Evolutionary conservation across 306 rosid genomes (phyloP).

Genomic region (Fagus crenata): DNA sequence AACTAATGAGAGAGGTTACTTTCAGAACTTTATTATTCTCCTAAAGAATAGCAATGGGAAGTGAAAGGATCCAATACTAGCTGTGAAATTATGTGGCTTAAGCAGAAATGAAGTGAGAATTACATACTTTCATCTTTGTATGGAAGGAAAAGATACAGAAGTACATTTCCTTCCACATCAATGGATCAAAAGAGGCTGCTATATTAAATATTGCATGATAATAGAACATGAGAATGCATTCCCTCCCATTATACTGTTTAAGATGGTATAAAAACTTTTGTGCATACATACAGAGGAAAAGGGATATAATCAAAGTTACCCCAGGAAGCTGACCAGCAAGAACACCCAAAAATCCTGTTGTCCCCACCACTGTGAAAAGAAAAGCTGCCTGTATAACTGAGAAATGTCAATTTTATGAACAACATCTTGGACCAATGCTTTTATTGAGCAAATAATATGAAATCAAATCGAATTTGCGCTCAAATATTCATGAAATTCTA

Average conservation of each 20-base stretch:
- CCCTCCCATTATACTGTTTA: constrained; percentile 12
- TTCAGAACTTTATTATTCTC: not conserved
- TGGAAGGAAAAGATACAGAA: not conserved
- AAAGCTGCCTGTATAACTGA: constrained; percentile 81
- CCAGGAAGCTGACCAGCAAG: constrained; percentile 97
- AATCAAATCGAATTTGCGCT: not conserved
- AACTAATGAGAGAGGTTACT: not conserved
- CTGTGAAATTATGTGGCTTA: not conserved
- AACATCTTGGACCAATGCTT: constrained; percentile 9
- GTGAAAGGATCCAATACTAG: not conserved
- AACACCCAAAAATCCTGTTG: constrained; percentile 78
- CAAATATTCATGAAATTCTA: not conserved
- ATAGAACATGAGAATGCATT: not conserved
- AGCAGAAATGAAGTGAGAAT: not conserved
- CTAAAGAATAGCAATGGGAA: not conserved
- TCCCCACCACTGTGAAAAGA: constrained; percentile 95
- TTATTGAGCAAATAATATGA: not conserved
- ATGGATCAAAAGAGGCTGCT: not conserved
- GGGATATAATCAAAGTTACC: constrained; percentile 49
- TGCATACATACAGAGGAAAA: constrained; percentile 27
- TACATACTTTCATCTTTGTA: constrained; percentile 5
- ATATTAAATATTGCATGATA: not conserved
- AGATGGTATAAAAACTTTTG: not conserved
- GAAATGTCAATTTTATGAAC: constrained; percentile 27
- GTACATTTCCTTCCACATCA: not conserved